Base-by-base conservation (phyloP, 2,329 filamentous ascomycete species). In the Alternaria infectoria region DNA sequence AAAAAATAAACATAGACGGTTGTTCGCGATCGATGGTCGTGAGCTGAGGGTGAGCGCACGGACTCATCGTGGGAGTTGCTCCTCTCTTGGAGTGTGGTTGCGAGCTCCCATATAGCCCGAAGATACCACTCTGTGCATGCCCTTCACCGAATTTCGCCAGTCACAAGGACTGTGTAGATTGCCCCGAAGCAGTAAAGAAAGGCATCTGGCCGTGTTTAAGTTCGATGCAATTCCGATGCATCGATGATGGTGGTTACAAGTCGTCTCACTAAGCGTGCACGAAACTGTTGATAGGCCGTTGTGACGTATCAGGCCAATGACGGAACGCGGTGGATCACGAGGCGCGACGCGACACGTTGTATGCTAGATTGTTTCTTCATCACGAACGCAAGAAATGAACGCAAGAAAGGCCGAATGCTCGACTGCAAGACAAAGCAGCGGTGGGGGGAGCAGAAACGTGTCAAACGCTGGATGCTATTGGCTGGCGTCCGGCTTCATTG, bases 391-490 rank as follows among this genome's bases (percentile, higher is more conserved):
- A 55, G 30, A 50, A 26, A 40, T 36, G 10, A 26, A 36, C 30
- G 47, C 28, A 50, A 55, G 30, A 50, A 26, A 51, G 59, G 32
- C 49, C 19, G 49, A 36, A 36, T n/a, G 30, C 25, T 44, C 12
- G 54, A 43, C 19, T 28, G 36, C 49, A 57, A 45, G 49, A 58
- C 51, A 21, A 59, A 36, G 54, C 49, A 59, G 59, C 62, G 59
- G 59, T 65, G 62, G 65, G 45, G 32, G 47, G 13, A 19, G 36
- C 50, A 56, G 28, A 65, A 64, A 65, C 62, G 65, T 65, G 65
- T 55, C 65, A 49, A 51, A 44, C 46, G 36, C n/a, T 17, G 10
- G 9, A 26, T 45, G 46, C 54, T 56, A 67, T 67, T 65, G 59
- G 65, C 56, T 43, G 32, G 43, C 28, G 11, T 30, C 45, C 45